Conservation (phyloP, 1,139 yeast species). For the Pichia sp. region DNA sequence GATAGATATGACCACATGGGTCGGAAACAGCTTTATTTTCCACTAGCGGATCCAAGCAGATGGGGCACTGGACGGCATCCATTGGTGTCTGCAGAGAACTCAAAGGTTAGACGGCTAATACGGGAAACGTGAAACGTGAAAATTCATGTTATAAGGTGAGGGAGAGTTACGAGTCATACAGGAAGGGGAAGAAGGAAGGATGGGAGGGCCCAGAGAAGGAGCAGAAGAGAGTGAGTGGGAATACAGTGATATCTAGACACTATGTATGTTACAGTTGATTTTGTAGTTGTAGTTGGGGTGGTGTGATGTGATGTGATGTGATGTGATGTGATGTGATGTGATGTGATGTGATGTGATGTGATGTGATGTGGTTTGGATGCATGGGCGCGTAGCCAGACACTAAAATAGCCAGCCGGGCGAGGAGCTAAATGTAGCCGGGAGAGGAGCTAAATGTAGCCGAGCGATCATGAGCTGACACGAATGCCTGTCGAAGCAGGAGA, state of each 20-base stretch:
- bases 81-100: not conserved
- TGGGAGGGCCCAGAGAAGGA: not conserved
- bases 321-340: not conserved
- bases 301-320: not conserved
- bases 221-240: not conserved
- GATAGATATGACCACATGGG: conserved; percentile 14
- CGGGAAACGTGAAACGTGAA: no score
- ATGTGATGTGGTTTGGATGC: no score
- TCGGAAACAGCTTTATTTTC: conserved; percentile 4
- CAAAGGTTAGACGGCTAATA: no score
- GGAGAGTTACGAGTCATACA: not conserved
- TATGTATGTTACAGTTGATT: not conserved
- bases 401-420: no score
- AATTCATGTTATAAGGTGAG: no score
- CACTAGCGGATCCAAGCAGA: conserved; percentile 10
- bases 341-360: not conserved
- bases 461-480: no score
- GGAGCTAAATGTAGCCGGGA: no score
- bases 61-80: conserved; percentile 9
- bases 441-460: no score
- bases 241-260: no score
- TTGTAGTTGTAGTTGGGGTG: not conserved
- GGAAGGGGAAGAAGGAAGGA: not conserved
- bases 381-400: no score
- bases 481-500: no score